A percentile compares a stretch with the other conserved stretches of the same genome.
phyloP scores from a whole-genome alignment of 164 flowering plant species.

The Brasenia schreberi region DNA sequence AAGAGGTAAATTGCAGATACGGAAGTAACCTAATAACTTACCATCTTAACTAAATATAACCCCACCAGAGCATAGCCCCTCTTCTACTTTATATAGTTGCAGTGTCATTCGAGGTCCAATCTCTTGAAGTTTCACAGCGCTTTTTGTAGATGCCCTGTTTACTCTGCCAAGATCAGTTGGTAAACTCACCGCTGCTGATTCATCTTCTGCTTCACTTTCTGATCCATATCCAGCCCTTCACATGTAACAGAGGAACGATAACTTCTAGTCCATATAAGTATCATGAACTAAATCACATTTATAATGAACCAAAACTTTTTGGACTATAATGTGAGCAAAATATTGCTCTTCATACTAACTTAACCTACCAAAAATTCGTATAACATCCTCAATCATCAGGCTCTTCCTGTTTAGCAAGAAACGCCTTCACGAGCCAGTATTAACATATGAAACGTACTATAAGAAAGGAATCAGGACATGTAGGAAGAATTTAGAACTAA shows the following conservation, averaged over 20 bases:
- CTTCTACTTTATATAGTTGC: constrained; percentile 72
- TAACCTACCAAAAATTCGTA: too few relatives aligned
- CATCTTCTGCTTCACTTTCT: constrained; percentile 97
- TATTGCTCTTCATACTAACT: too few relatives aligned
- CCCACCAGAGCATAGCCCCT: constrained; percentile 76
- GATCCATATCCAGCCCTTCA: constrained; percentile 96
- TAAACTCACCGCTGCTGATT: constrained; percentile 83
- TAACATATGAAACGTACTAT: too few relatives aligned
- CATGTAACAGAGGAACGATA: background rate
- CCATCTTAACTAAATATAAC: constrained; percentile 71
- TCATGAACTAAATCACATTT: background rate
- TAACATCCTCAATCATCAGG: too few relatives aligned
- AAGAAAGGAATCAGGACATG: too few relatives aligned
- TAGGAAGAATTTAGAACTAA: too few relatives aligned
- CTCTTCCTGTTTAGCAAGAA: too few relatives aligned
- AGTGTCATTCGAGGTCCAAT: constrained; percentile 96
- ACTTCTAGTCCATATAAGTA: background rate
- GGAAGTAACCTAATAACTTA: constrained; percentile 9
- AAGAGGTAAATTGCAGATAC: too few relatives aligned
- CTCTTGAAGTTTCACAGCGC: constrained; percentile 95
- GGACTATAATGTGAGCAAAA: too few relatives aligned
- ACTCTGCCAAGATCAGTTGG: constrained; percentile 64
- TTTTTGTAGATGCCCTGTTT: constrained; percentile 72
- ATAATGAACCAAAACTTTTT: background rate
- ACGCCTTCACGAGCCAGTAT: too few relatives aligned